These are phyloP conservation scores for Casaregolazyma lundiana DNA, from an alignment of 1,139 yeast species.

Conservation along the genomic window DNA sequence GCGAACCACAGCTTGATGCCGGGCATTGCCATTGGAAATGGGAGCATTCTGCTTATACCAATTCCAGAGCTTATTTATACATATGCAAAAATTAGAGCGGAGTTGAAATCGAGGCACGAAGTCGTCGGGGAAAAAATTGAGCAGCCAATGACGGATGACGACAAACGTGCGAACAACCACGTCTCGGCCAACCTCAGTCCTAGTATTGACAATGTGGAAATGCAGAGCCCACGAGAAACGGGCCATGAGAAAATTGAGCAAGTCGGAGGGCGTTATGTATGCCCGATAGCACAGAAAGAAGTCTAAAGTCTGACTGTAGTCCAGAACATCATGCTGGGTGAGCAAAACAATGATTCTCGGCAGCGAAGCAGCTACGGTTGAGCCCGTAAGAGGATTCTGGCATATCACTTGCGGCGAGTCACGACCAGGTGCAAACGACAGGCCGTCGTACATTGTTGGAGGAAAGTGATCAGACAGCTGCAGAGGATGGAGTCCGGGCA, in stretches of 20 bases:
- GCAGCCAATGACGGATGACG: slow-evolving; percentile 80
- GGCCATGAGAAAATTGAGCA: slow-evolving; percentile 57
- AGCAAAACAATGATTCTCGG: slow-evolving; percentile 55
- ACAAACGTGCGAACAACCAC: slow-evolving; percentile 84
- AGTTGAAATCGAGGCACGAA: slow-evolving; percentile 35
- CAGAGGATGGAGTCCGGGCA: neutral
- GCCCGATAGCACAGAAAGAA: slow-evolving; percentile 80
- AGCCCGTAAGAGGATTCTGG: slow-evolving; percentile 9
- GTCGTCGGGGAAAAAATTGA: slow-evolving; percentile 45
- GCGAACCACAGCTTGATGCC: slow-evolving; percentile 18
- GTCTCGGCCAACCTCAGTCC: slow-evolving; percentile 51
- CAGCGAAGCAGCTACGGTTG: slow-evolving; percentile 15
- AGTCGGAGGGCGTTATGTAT: slow-evolving; percentile 53
- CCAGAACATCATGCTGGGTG: slow-evolving; percentile 74
- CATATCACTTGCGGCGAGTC: slow-evolving; percentile 13
- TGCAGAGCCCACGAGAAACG: slow-evolving; percentile 70
- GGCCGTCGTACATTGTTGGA: slow-evolving; percentile 15
- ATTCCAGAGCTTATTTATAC: slow-evolving; percentile 28
- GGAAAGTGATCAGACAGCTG: slow-evolving; percentile 8
- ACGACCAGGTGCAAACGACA: slow-evolving; percentile 17
- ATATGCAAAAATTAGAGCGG: slow-evolving; percentile 29
- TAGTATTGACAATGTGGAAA: slow-evolving; percentile 15
- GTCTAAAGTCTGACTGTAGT: slow-evolving; percentile 74
- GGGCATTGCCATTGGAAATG: slow-evolving; percentile 2
- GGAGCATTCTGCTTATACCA: slow-evolving; percentile 26